Evolutionary conservation across 129 eudicot genomes (phyloP), one percentile per base, ranked within the genome.

Genomic region (Silybum marianum): DNA sequence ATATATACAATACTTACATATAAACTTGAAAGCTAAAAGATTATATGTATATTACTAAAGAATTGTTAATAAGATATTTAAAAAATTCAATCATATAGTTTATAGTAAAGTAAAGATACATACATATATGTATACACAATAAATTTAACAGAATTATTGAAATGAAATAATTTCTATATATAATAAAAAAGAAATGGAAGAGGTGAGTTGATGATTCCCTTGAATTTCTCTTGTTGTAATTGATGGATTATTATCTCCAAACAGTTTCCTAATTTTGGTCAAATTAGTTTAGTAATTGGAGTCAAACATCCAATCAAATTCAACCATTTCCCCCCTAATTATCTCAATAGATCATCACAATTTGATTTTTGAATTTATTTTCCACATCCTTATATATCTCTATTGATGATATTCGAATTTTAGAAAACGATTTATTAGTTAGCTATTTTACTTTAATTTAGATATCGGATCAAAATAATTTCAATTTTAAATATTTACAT

Each of bases 191-290:
- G 9, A 58, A 18, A 80, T 51, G 26, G 26, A 28, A 22, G 24
- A 79, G 60, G 69, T 51, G 36, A 71, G 38, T 34, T 71, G 69
- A 80, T 46, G 36, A 22, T 34, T 51, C 28, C 81, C 86, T 76
- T n/a, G 38, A 82, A 18, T 76, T 40, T 82, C 81, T 82, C 23
- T 63, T 70, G 22, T 23, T 34, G 78, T 58, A 76, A 83, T 76
- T 76, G 58, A 36, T 28, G 76, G 40, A 34, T 12, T 40, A 26
- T 24, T 34, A 73, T 65, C 24, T 65, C 26, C 8, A 69, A 74
- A 81, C 42, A 28, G 66, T 66, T 68, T 28, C 72, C 66, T 30
- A 69, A 36, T 36, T 69, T 13, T 25, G 4, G 67, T 75, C 75
- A 23, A 60, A 14, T 69, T 44, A 21, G 28, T 82, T 36, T 30